Evolutionary conservation across 331 rosid species (phyloP).

Genomic region (Spiraea crenata): DNA sequence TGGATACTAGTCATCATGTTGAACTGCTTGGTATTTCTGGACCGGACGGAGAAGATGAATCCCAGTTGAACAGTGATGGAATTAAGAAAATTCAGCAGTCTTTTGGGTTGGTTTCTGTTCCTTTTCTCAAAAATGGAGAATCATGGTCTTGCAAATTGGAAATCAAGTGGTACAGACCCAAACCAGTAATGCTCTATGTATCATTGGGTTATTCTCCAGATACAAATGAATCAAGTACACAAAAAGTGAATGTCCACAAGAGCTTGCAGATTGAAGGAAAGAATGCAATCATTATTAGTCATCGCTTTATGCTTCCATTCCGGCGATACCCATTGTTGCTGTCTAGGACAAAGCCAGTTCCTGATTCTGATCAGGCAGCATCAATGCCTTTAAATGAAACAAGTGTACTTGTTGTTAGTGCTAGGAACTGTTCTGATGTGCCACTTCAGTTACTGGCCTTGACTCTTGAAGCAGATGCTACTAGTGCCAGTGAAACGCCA

Average conservation of each 20-base stretch:
- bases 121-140: conserved; percentile 65
- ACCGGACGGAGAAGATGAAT: conserved; percentile 63
- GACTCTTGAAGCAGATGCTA: conserved; percentile 53
- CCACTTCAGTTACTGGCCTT: conserved; percentile 63
- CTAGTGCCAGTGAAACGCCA: conserved; percentile 41
- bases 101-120: conserved; percentile 88
- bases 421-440: conserved; percentile 70
- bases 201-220: conserved; percentile 73
- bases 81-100: conserved; percentile 76
- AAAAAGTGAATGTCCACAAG: conserved; percentile 78
- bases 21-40: conserved; percentile 87
- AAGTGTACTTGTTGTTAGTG: conserved; percentile 57
- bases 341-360: conserved; percentile 57
- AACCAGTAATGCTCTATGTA: conserved; percentile 86
- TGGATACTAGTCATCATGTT: conserved; percentile 68
- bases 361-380: conserved; percentile 50
- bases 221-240: conserved; percentile 46
- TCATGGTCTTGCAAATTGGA: conserved; percentile 93
- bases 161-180: conserved; percentile 93
- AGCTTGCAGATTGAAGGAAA: conserved; percentile 94
- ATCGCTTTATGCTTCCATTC: conserved; percentile 70
- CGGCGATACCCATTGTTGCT: conserved; percentile 72
- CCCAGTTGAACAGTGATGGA: conserved; percentile 49
- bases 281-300: conserved; percentile 61
- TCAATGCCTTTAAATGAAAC: conserved; percentile 69